These are phyloP conservation scores for Dittrichia graveolens DNA, from an alignment of 129 eudicot genomes.

Conservation along the genomic window DNA sequence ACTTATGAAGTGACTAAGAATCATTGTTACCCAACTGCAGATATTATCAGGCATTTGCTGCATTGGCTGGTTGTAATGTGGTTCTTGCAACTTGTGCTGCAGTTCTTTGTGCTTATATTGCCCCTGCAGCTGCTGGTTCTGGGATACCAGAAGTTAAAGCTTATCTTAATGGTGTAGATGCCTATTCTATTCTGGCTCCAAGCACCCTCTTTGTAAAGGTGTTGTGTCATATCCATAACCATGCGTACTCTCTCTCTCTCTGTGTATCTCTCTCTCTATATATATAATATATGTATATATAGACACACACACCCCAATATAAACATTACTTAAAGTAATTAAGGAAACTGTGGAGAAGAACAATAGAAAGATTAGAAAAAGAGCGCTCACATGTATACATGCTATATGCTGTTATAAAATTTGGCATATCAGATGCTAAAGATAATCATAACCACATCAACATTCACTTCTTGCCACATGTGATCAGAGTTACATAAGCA, in stretches of 20 bases:
- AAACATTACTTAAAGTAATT: background rate
- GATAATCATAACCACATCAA: background rate
- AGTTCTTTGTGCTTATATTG: conserved; percentile 84
- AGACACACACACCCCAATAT: too few species aligned
- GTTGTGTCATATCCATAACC: conserved; percentile 15
- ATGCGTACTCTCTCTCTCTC: conserved; percentile 7
- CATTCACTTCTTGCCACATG: conserved; percentile 8
- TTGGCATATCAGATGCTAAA: background rate
- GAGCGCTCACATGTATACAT: background rate
- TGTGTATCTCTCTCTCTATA: background rate
- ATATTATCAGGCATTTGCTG: conserved; percentile 68
- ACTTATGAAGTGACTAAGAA: conserved; percentile 31
- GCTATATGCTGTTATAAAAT: background rate
- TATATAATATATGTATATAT: too few species aligned
- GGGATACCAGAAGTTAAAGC: conserved; percentile 99
- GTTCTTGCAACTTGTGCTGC: conserved; percentile 81
- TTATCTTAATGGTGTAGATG: conserved; percentile 95
- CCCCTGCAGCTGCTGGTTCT: conserved; percentile 99
- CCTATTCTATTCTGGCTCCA: conserved; percentile 95
- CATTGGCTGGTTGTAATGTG: conserved; percentile 80
- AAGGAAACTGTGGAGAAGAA: background rate
- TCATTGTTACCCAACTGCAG: conserved; percentile 53
- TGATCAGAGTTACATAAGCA: conserved; percentile 13
- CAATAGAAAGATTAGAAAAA: background rate
- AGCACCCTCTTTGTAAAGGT: conserved; percentile 98